phyloP scores from a whole-genome alignment of 2,329 filamentous ascomycete species.

The Knufia petricola region DNA sequence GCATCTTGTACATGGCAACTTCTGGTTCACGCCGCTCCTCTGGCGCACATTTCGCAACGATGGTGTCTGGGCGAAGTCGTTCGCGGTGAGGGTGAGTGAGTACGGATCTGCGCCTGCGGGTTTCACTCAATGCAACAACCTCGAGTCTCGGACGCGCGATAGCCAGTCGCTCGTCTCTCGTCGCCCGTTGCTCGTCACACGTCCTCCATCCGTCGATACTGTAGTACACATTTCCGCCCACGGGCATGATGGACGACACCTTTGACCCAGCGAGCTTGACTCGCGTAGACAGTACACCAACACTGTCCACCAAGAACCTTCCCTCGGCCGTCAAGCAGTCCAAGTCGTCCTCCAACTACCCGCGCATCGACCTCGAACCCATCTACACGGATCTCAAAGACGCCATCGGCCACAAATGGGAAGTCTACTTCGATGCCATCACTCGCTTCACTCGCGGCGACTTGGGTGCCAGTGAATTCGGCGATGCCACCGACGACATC shows the following conservation, averaged over 20 bases:
- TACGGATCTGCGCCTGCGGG: background rate
- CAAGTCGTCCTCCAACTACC: slow-evolving; percentile 44
- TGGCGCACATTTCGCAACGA: background rate
- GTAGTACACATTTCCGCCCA: too few species aligned
- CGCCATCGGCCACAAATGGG: slow-evolving; percentile 51
- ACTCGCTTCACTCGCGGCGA: slow-evolving; percentile 49
- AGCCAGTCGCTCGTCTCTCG: background rate
- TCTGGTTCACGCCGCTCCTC: background rate
- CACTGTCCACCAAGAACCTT: slow-evolving; percentile 14
- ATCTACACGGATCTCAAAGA: slow-evolving; percentile 53
- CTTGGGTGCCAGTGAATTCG: slow-evolving; percentile 53
- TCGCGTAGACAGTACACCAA: slow-evolving; percentile 22
- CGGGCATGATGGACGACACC: slow-evolving; percentile 24
- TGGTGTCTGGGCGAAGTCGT: background rate
- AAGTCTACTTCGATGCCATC: slow-evolving; percentile 50
- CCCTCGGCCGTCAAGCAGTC: slow-evolving; percentile 35
- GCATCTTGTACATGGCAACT: background rate
- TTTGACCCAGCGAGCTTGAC: slow-evolving; percentile 27
- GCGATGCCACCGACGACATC: slow-evolving; percentile 46
- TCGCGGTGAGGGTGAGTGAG: background rate
- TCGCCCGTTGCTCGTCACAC: too few species aligned
- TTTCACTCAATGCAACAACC: background rate
- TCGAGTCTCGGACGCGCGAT: background rate
- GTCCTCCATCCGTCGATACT: too few species aligned
- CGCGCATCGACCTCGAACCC: slow-evolving; percentile 54